phyloP scores from a whole-genome alignment of 148 eudicot genomes.

The Rhododendron henanense region DNA sequence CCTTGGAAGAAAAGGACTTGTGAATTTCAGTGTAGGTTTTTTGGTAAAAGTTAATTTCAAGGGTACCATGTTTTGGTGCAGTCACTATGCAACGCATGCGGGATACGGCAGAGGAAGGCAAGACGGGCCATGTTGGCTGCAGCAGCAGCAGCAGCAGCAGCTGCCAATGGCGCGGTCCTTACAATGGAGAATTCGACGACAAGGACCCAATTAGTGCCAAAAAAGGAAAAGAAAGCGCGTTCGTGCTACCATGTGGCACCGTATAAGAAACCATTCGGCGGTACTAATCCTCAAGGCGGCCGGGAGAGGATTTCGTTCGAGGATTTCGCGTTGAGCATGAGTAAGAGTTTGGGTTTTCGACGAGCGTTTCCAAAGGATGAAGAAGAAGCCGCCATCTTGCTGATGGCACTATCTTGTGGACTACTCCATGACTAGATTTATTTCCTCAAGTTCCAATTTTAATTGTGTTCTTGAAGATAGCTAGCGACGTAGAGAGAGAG shows the following conservation, averaged over 20 bases:
- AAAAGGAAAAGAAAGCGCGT: slow-evolving; percentile 13
- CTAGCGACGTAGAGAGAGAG: background rate
- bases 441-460: background rate
- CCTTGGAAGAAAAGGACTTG: background rate
- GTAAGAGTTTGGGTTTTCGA: slow-evolving; percentile 8
- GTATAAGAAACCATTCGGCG: slow-evolving; percentile 16
- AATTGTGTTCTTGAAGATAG: background rate
- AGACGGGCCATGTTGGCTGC: slow-evolving; percentile 46
- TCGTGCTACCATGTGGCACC: slow-evolving; percentile 21
- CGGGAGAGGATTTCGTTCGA: slow-evolving; percentile 11
- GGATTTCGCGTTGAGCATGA: slow-evolving; percentile 19
- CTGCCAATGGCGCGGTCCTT: slow-evolving; percentile 9
- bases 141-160: slow-evolving; percentile 35
- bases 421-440: slow-evolving; percentile 9
- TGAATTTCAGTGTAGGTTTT: background rate
- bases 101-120: slow-evolving; percentile 57
- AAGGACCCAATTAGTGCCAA: slow-evolving; percentile 9
- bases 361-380: slow-evolving; percentile 42
- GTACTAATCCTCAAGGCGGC: background rate
- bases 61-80: slow-evolving; percentile 15
- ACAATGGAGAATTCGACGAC: background rate
- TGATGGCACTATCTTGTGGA: slow-evolving; percentile 65
- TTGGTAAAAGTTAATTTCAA: background rate
- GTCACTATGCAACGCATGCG: slow-evolving; percentile 68
- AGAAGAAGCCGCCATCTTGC: slow-evolving; percentile 59